phyloP scores from a whole-genome alignment of 108 stramenopile genomes.

The Hondaea fermentalgiana region DNA sequence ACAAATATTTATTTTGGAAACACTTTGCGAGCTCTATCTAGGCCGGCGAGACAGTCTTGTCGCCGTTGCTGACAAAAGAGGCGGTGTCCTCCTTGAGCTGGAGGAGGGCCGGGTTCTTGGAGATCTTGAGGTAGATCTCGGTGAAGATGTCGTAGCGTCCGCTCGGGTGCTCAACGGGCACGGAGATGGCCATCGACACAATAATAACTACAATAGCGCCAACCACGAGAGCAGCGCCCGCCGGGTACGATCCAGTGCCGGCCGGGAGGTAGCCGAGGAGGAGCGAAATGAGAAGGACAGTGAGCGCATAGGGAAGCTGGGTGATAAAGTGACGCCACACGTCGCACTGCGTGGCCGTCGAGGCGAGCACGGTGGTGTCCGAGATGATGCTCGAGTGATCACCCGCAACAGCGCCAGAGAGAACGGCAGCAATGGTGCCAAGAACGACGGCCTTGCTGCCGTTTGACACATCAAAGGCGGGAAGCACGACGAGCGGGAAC shows the following conservation, averaged over 20 bases:
- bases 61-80: background rate
- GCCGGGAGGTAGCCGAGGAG: constrained; percentile 42
- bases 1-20: too few relatives aligned
- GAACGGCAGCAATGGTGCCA: constrained; percentile 35
- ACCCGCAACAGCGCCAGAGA: constrained; percentile 61
- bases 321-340: constrained; percentile 56
- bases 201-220: constrained; percentile 29
- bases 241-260: constrained; percentile 19
- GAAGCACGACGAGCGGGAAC: constrained; percentile 54
- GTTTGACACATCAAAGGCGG: constrained; percentile 46
- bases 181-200: background rate
- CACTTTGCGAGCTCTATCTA: too few relatives aligned
- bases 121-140: background rate
- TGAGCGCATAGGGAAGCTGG: constrained; percentile 58
- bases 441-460: constrained; percentile 52
- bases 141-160: background rate
- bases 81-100: background rate
- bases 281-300: constrained; percentile 34
- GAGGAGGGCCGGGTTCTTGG: background rate
- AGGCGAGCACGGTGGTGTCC: constrained; percentile 62
- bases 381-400: constrained; percentile 63
- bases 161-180: background rate
- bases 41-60: background rate
- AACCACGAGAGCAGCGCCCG: constrained; percentile 26
- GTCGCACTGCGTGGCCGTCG: constrained; percentile 51